Conservation (phyloP, 768 basidiomycete genomes). For the Sporobolomyces phaffii region DNA sequence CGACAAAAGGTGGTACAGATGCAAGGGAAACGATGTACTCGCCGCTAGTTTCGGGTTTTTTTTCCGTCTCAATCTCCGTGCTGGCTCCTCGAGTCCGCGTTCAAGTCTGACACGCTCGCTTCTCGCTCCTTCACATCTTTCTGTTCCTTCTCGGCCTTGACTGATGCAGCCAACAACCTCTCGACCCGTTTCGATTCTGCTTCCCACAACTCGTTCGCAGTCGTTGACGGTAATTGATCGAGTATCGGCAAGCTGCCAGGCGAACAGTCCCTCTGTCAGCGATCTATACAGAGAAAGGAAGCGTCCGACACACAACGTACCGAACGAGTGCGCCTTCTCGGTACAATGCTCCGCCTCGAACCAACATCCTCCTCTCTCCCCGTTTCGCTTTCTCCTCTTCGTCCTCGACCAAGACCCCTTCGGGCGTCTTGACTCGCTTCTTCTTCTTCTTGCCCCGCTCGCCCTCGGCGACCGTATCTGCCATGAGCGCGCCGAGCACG, state of each 20-base stretch:
- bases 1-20: not conserved
- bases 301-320: not conserved
- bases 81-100: too few relatives aligned
- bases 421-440: constrained; percentile 5
- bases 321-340: constrained; percentile 26
- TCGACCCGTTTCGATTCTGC: constrained; percentile 24
- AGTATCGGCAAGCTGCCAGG: constrained; percentile 7
- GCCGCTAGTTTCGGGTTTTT: not conserved
- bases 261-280: not conserved
- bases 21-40: constrained; percentile 8
- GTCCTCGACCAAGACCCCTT: not conserved
- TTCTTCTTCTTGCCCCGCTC: constrained; percentile 7
- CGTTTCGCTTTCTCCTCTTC: not conserved
- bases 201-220: constrained; percentile 11
- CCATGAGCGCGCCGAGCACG: constrained; percentile 19
- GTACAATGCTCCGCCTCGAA: constrained; percentile 21
- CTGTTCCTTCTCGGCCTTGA: constrained; percentile 2
- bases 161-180: constrained; percentile 1
- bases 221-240: not conserved
- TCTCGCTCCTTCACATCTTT: not conserved
- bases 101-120: too few relatives aligned
- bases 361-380: constrained; percentile 11
- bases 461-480: constrained; percentile 1
- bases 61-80: not conserved
- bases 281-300: not conserved